phyloP scores from a whole-genome alignment of 768 basidiomycete genomes.

The Serpula lacrymans region DNA sequence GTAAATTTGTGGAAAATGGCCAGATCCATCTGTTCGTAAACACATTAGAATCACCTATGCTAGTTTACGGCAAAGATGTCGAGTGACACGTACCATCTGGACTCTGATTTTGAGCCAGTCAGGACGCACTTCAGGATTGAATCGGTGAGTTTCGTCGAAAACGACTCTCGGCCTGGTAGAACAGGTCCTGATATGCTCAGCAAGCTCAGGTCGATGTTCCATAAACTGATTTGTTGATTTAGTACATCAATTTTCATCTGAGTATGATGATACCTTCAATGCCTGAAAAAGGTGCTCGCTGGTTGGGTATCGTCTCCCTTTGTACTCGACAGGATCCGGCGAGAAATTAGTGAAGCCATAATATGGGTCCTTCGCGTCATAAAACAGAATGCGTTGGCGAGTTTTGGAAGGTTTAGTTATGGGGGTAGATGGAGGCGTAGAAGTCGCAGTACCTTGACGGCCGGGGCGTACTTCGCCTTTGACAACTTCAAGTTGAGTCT shows the following conservation, averaged over 20 bases:
- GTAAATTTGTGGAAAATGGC: constrained; percentile 38
- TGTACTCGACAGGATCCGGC: constrained; percentile 36
- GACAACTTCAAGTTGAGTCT: no score
- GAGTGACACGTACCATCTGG: constrained; percentile 28
- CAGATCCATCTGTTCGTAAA: constrained; percentile 38
- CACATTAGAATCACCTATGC: no score
- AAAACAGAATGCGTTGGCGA: constrained; percentile 29
- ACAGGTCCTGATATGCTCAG: constrained; percentile 33
- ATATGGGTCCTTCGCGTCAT: constrained; percentile 27
- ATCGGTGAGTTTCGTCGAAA: constrained; percentile 32
- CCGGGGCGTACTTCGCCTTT: no score
- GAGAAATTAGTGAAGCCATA: constrained; percentile 46
- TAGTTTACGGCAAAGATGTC: no score
- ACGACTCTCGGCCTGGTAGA: constrained; percentile 28
- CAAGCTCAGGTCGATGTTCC: constrained; percentile 31
- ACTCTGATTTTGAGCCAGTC: constrained; percentile 32
- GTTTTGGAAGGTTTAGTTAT: no score
- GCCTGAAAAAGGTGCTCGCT: constrained; percentile 48
- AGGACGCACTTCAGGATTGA: constrained; percentile 32
- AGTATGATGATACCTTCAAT: constrained; percentile 41
- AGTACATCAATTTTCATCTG: no score
- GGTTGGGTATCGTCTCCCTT: constrained; percentile 39
- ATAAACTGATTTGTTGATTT: constrained; percentile 28
- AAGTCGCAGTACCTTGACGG: no score
- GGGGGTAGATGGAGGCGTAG: no score